Evolutionary conservation across 495 filamentous ascomycete genomes (phyloP).

Genomic region (Penicillium cataractarum): DNA sequence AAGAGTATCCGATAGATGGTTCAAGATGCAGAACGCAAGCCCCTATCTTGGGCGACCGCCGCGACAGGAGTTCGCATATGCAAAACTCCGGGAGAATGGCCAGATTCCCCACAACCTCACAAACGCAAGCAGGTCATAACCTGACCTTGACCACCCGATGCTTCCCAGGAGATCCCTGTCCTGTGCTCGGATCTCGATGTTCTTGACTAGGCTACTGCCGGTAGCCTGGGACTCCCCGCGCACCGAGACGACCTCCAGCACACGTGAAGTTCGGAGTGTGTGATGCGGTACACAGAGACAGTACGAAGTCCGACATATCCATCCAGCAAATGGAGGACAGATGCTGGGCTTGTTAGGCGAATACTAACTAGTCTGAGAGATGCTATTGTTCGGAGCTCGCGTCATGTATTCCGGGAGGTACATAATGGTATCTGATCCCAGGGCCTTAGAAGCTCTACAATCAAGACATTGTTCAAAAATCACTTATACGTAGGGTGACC

Average conservation of each 20-base stretch:
- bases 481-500: neutral
- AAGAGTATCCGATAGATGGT: neutral
- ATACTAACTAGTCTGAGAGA: constrained; percentile 8
- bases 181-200: constrained; percentile 18
- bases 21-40: neutral
- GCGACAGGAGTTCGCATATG: neutral
- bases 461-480: neutral
- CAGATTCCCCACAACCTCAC: neutral
- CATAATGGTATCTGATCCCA: neutral
- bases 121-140: neutral
- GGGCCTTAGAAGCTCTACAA: neutral
- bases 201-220: constrained; percentile 9
- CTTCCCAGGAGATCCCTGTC: constrained; percentile 9
- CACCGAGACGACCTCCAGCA: neutral
- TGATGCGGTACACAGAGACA: neutral
- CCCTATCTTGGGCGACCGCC: neutral
- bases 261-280: constrained; percentile 13
- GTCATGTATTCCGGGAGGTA: neutral
- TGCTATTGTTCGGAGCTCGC: constrained; percentile 2
- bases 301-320: neutral
- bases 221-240: neutral
- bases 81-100: neutral
- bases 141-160: neutral
- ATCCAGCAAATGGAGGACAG: neutral
- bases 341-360: neutral